Evolutionary conservation across 2,329 filamentous ascomycete species (phyloP).

Genomic region (Gnomoniopsis sp.): DNA sequence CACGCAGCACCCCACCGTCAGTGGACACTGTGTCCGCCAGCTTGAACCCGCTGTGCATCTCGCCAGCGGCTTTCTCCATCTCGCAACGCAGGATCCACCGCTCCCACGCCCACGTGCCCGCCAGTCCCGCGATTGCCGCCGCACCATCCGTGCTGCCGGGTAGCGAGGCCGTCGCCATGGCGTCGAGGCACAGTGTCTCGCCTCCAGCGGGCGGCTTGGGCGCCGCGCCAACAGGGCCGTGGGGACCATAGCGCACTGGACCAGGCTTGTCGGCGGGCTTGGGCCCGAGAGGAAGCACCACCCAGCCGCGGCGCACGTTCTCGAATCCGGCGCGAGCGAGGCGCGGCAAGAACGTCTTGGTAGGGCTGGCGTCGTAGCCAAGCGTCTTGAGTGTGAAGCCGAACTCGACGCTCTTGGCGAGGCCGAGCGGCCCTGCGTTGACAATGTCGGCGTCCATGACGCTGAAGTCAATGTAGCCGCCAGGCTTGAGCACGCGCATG

Average conservation of each 20-base stretch:
- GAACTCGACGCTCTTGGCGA: constrained; percentile 87
- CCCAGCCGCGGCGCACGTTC: constrained; percentile 81
- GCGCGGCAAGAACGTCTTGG: constrained; percentile 74
- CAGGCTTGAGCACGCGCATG: constrained; percentile 86
- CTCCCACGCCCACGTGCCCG: constrained; percentile 92
- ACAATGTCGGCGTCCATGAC: constrained; percentile 88
- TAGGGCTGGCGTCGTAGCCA: constrained; percentile 84
- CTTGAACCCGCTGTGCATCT: constrained; percentile 39
- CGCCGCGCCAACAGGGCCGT: constrained; percentile 32
- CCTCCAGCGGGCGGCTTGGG: constrained; percentile 32
- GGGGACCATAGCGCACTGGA: constrained; percentile 34
- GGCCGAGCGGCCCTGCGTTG: constrained; percentile 73
- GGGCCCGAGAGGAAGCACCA: constrained; percentile 78
- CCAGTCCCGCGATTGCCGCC: constrained; percentile 73
- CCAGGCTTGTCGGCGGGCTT: constrained; percentile 34
- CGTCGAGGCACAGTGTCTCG: constrained; percentile 53
- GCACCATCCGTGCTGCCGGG: constrained; percentile 68
- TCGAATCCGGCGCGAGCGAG: constrained; percentile 73
- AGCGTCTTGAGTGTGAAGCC: constrained; percentile 83
- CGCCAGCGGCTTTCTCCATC: constrained; percentile 73
- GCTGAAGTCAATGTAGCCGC: constrained; percentile 87
- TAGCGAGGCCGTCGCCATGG: constrained; percentile 59
- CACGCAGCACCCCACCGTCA: constrained; percentile 43
- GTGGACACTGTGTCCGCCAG: constrained; percentile 51
- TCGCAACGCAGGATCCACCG: constrained; percentile 89